These are phyloP conservation scores for Monascus purpureus DNA, from an alignment of 495 filamentous ascomycete species.

Conservation along the genomic window DNA sequence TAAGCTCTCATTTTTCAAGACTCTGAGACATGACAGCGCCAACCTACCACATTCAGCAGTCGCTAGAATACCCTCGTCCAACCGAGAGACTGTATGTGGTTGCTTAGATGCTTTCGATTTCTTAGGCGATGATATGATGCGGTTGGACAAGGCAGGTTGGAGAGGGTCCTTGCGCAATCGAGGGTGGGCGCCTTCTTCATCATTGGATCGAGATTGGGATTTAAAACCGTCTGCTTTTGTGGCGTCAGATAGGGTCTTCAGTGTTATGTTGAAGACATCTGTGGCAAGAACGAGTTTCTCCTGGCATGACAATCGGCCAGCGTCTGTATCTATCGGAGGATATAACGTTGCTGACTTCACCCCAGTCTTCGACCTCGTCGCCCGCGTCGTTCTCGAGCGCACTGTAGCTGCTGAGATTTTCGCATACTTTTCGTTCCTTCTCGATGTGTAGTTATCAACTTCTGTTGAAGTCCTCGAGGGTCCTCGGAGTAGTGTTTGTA, in stretches of 20 bases:
- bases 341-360: constrained; percentile 13
- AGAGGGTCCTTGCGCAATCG: constrained; percentile 22
- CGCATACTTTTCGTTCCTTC: constrained; percentile 12
- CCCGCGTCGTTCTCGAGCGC: constrained; percentile 20
- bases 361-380: constrained; percentile 20
- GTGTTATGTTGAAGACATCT: constrained; percentile 61
- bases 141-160: constrained; percentile 39
- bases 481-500: constrained; percentile 30
- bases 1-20: constrained; percentile 35
- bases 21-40: constrained; percentile 56
- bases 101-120: constrained; percentile 7
- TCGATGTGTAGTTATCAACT: constrained; percentile 7
- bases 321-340: constrained; percentile 20
- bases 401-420: constrained; percentile 9
- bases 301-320: constrained; percentile 33
- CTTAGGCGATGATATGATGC: constrained; percentile 30
- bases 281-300: constrained; percentile 64
- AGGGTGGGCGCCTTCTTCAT: not conserved
- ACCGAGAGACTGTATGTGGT: constrained; percentile 5
- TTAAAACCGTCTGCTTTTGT: constrained; percentile 32
- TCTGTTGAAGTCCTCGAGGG: constrained; percentile 12
- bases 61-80: constrained; percentile 19
- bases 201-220: constrained; percentile 1
- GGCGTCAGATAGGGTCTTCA: constrained; percentile 62
- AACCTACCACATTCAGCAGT: constrained; percentile 63